phyloP scores from a whole-genome alignment of 805 yeast genomes.

The Teunomyces panamensis region DNA sequence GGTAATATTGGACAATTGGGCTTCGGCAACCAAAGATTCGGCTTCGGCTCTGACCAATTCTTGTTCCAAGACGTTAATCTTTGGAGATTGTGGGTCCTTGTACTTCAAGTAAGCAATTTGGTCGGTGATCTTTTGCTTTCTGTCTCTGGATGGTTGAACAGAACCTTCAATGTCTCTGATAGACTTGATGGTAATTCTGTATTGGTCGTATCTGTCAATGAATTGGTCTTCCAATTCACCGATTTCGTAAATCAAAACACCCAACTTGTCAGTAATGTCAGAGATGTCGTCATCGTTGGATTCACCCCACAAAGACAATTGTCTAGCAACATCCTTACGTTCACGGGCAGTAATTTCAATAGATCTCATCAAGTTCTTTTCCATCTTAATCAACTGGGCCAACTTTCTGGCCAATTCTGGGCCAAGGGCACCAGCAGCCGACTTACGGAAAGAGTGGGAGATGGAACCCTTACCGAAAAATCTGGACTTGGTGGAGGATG shows the following conservation, averaged over 20 bases:
- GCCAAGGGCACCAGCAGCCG: slow-evolving; percentile 87
- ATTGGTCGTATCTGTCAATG: slow-evolving; percentile 97
- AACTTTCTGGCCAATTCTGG: slow-evolving; percentile 93
- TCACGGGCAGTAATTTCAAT: slow-evolving; percentile 91
- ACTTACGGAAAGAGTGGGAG: slow-evolving; percentile 69
- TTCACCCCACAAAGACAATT: slow-evolving; percentile 96
- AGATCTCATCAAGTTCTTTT: slow-evolving; percentile 92
- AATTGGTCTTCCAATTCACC: slow-evolving; percentile 98
- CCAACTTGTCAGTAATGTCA: slow-evolving; percentile 95
- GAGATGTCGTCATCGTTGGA: slow-evolving; percentile 96
- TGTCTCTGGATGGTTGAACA: slow-evolving; percentile 97
- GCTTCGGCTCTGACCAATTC: slow-evolving; percentile 99
- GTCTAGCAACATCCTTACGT: slow-evolving; percentile 95
- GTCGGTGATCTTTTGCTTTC: slow-evolving; percentile 96
- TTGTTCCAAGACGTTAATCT: slow-evolving; percentile 93
- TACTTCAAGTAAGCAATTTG: slow-evolving; percentile 96
- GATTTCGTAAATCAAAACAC: slow-evolving; percentile 91
- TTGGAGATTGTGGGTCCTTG: slow-evolving; percentile 97
- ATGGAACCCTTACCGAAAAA: slow-evolving; percentile 76
- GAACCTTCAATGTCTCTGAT: slow-evolving; percentile 96
- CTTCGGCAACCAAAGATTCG: slow-evolving; percentile 97
- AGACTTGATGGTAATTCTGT: slow-evolving; percentile 91
- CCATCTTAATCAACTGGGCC: slow-evolving; percentile 90
- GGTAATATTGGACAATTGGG: slow-evolving; percentile 96
- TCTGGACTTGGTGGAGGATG: slow-evolving; percentile 66